A percentile compares a stretch with the other conserved stretches of the same genome.
phyloP scores from a whole-genome alignment of 495 filamentous ascomycete genomes.

The Parathielavia appendiculata region DNA sequence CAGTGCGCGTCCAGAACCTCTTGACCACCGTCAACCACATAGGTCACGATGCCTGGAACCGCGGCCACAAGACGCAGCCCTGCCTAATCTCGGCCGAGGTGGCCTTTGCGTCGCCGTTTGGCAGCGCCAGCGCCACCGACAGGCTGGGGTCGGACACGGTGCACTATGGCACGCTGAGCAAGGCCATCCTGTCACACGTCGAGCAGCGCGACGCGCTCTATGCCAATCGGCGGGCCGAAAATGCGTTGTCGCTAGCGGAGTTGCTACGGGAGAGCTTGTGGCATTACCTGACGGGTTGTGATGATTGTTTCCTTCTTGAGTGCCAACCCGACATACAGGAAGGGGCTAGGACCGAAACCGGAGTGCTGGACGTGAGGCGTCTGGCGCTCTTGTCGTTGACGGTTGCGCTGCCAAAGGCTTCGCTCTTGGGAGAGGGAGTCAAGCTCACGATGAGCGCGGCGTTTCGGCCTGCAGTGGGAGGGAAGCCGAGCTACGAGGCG shows the following conservation, averaged over 20 bases:
- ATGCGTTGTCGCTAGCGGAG: neutral
- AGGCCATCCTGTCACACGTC: slow-evolving; percentile 41
- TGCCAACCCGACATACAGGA: neutral
- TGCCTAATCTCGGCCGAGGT: slow-evolving; percentile 48
- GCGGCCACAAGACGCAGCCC: slow-evolving; percentile 47
- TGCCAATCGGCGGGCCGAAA: too few species aligned
- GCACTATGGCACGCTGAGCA: slow-evolving; percentile 57
- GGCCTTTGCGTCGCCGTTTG: slow-evolving; percentile 43
- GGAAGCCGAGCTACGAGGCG: slow-evolving; percentile 23
- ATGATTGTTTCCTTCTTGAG: too few species aligned
- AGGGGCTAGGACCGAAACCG: neutral
- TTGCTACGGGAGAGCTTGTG: slow-evolving; percentile 11
- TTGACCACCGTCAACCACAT: slow-evolving; percentile 34
- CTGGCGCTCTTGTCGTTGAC: slow-evolving; percentile 39
- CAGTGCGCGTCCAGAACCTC: slow-evolving; percentile 50
- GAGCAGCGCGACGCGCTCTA: slow-evolving; percentile 7
- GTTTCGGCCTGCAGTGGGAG: slow-evolving; percentile 18
- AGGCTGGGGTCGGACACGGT: slow-evolving; percentile 50
- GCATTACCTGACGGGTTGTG: slow-evolving; percentile 7
- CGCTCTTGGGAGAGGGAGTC: slow-evolving; percentile 45
- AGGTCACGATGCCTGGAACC: slow-evolving; percentile 54
- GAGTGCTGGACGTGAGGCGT: slow-evolving; percentile 24
- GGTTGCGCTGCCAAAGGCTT: slow-evolving; percentile 49
- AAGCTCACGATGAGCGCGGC: slow-evolving; percentile 38
- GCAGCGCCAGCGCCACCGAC: slow-evolving; percentile 43